These are phyloP conservation scores for Starmerella sp. DNA, from an alignment of 805 yeast genomes.

Conservation along the genomic window DNA sequence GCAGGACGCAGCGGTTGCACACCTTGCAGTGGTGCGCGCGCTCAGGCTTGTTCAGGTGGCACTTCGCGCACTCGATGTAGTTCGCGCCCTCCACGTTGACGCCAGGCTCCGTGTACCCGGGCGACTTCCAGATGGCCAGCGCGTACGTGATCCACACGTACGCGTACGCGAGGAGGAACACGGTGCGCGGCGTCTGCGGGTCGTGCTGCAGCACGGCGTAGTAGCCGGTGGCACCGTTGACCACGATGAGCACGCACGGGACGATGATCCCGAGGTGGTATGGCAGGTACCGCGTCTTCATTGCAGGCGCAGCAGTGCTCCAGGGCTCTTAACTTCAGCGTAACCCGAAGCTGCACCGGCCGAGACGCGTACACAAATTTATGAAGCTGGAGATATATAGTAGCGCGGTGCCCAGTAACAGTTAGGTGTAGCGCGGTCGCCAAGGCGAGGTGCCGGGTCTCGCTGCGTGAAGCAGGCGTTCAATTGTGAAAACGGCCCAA, in stretches of 20 bases:
- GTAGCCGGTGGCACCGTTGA: constrained; percentile 16
- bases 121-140: constrained; percentile 51
- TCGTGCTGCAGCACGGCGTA: constrained; percentile 12
- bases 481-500: no score
- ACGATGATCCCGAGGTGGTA: constrained; percentile 20
- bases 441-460: no score
- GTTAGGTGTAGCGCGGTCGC: no score
- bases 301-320: not conserved
- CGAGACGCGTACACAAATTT: no score
- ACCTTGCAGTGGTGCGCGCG: constrained; percentile 35
- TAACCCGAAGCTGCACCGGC: no score
- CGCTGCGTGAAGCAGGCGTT: no score
- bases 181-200: not conserved
- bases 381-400: no score
- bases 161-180: constrained; percentile 22
- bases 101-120: constrained; percentile 39
- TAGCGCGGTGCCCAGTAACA: no score
- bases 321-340: no score
- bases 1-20: constrained; percentile 33
- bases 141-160: constrained; percentile 66
- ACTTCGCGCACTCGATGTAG: constrained; percentile 20
- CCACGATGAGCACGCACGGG: constrained; percentile 13
- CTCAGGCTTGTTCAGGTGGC: constrained; percentile 31
- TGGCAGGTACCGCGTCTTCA: constrained; percentile 15
- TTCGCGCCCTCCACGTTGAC: constrained; percentile 5